Conservation (phyloP, 176 grass and related monocot genomes). For the Rhynchospora breviuscula region DNA sequence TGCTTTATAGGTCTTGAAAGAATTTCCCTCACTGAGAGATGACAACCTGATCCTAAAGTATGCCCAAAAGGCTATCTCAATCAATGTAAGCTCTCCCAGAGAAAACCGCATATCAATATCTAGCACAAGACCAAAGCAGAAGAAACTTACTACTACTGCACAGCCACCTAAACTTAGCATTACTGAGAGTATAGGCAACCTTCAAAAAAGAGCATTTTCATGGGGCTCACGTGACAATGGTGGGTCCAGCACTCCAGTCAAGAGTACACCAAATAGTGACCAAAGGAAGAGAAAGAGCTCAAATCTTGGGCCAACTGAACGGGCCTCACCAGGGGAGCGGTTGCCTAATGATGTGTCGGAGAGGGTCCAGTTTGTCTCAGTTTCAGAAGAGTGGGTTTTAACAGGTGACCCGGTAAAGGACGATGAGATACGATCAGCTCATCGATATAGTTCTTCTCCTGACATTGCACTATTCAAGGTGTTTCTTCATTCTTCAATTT, state of each 20-base stretch:
- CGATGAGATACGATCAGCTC: slow-evolving; percentile 56
- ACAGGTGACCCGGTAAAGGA: slow-evolving; percentile 72
- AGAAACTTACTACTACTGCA: slow-evolving; percentile 32
- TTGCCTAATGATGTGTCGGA: slow-evolving; percentile 60
- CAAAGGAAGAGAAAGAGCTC: slow-evolving; percentile 85
- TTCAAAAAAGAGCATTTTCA: slow-evolving; percentile 91
- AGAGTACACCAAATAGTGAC: slow-evolving; percentile 42
- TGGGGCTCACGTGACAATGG: slow-evolving; percentile 66
- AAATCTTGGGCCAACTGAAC: slow-evolving; percentile 51
- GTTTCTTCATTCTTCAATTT: background rate
- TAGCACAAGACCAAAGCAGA: slow-evolving; percentile 56
- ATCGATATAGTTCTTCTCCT: slow-evolving; percentile 92
- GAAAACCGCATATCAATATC: slow-evolving; percentile 58
- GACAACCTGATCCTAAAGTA: slow-evolving; percentile 78
- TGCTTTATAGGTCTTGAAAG: slow-evolving; percentile 75
- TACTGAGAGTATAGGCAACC: slow-evolving; percentile 71
- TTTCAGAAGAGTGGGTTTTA: slow-evolving; percentile 89
- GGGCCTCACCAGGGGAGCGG: slow-evolving; percentile 51
- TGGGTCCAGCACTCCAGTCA: slow-evolving; percentile 34
- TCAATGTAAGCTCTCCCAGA: slow-evolving; percentile 59
- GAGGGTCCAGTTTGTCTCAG: slow-evolving; percentile 67
- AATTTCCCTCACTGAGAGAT: slow-evolving; percentile 86
- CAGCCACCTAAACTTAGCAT: slow-evolving; percentile 73
- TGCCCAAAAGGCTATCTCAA: slow-evolving; percentile 67
- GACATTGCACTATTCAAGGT: slow-evolving; percentile 97